phyloP scores from a whole-genome alignment of 2,329 filamentous ascomycete species.

The Fusarium coicis region DNA sequence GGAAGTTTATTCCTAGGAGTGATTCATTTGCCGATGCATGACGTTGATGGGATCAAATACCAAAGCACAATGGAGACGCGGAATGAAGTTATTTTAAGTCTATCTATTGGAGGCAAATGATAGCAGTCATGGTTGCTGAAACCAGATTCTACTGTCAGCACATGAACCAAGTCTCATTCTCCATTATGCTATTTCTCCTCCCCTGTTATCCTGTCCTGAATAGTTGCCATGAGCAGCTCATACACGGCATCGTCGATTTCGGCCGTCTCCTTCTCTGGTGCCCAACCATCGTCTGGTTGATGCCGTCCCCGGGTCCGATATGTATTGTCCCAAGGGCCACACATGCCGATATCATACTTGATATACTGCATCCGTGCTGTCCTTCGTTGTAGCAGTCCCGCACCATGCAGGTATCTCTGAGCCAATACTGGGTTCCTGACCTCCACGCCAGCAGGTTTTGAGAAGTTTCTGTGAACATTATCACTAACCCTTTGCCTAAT shows the following conservation, averaged over 20 bases:
- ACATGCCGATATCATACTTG: neutral
- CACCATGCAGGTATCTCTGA: neutral
- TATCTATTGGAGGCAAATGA: neutral
- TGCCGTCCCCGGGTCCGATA: fast-evolving
- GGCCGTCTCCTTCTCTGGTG: neutral
- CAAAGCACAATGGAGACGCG: neutral
- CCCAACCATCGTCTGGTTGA: neutral
- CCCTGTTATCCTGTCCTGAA: neutral
- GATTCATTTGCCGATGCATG: neutral
- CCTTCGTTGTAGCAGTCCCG: neutral
- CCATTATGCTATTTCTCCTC: neutral
- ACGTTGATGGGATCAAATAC: neutral
- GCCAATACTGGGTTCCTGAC: neutral
- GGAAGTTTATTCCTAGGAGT: no score
- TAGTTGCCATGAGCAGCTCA: neutral
- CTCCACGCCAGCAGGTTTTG: neutral
- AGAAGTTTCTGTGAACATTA: neutral
- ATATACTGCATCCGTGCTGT: neutral
- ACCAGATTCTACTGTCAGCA: no score
- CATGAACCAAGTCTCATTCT: neutral
- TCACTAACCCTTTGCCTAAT: neutral
- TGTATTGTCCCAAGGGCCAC: fast-evolving
- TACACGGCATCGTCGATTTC: neutral
- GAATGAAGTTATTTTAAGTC: neutral
- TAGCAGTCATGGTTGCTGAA: fast-evolving